These are phyloP conservation scores for Fusarium sp. DNA, from an alignment of 2,329 filamentous ascomycete genomes.

Conservation along the genomic window DNA sequence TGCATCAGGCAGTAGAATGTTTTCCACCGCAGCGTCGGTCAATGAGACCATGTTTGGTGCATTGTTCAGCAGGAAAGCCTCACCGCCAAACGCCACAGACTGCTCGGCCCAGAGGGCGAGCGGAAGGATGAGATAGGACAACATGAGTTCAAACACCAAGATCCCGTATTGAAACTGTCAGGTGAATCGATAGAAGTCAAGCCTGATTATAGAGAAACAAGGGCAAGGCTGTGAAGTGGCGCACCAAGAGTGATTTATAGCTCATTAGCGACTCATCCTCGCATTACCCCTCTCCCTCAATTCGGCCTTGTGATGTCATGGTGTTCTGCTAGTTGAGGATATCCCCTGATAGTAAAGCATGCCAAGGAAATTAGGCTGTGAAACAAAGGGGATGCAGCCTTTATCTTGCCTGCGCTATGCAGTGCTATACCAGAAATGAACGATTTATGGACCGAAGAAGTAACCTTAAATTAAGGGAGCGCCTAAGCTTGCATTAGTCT, in stretches of 20 bases:
- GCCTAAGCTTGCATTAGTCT: constrained; percentile 16
- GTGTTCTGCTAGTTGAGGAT: not conserved
- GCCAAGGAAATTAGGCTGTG: constrained; percentile 3
- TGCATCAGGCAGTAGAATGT: not conserved
- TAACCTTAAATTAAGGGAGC: not conserved
- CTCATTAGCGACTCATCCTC: not conserved
- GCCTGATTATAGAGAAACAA: not conserved
- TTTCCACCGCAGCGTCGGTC: not conserved
- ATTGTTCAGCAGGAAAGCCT: not conserved
- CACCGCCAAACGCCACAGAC: not conserved
- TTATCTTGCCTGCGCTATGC: not conserved
- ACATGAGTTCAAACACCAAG: not conserved
- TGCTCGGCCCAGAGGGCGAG: not conserved
- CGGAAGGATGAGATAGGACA: accelerated
- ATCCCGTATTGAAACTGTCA: too few relatives aligned
- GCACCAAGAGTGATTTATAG: not conserved
- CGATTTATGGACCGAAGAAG: not conserved
- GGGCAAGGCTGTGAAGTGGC: not conserved
- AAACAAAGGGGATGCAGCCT: not conserved
- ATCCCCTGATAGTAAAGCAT: not conserved
- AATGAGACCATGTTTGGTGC: not conserved
- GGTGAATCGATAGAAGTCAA: too few relatives aligned
- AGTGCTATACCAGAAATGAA: not conserved
- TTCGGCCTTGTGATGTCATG: constrained; percentile 1
- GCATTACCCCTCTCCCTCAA: constrained; percentile 11